Conservation (phyloP, 768 basidiomycete genomes). For the Peribolospora kevripleyi region DNA sequence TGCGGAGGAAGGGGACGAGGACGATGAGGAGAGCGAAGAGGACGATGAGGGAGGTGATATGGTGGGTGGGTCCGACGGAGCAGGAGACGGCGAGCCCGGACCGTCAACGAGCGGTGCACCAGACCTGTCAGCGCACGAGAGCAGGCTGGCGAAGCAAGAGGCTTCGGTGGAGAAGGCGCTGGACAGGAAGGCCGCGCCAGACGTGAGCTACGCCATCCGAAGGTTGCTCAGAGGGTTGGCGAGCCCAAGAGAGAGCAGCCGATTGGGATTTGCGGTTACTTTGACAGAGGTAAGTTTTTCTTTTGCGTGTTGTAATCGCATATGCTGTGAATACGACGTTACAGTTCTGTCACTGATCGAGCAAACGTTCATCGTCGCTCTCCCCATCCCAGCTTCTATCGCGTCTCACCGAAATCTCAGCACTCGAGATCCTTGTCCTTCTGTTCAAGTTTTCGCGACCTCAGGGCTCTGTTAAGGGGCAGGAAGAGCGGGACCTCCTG, state of each 20-base stretch:
- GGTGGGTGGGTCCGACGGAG: no score
- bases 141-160: no score
- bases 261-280: constrained; percentile 85
- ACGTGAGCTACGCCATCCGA: constrained; percentile 78
- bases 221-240: constrained; percentile 67
- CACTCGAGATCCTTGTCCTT: constrained; percentile 33
- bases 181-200: constrained; percentile 15
- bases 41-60: no score
- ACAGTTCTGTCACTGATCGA: no score
- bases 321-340: not conserved
- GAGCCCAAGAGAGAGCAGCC: constrained; percentile 74
- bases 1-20: no score
- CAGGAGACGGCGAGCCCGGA: no score
- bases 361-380: not conserved
- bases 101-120: no score
- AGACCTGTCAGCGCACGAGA: no score
- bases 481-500: constrained; percentile 75
- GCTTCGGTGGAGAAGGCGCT: no score
- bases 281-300: constrained; percentile 53
- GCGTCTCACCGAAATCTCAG: constrained; percentile 46
- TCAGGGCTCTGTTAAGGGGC: constrained; percentile 45
- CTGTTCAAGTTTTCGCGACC: constrained; percentile 48
- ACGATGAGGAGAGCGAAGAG: no score
- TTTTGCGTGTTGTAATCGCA: not conserved
- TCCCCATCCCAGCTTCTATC: constrained; percentile 38